Base-by-base conservation (phyloP, 257 asterid species). In the Gentiana dahurica region DNA sequence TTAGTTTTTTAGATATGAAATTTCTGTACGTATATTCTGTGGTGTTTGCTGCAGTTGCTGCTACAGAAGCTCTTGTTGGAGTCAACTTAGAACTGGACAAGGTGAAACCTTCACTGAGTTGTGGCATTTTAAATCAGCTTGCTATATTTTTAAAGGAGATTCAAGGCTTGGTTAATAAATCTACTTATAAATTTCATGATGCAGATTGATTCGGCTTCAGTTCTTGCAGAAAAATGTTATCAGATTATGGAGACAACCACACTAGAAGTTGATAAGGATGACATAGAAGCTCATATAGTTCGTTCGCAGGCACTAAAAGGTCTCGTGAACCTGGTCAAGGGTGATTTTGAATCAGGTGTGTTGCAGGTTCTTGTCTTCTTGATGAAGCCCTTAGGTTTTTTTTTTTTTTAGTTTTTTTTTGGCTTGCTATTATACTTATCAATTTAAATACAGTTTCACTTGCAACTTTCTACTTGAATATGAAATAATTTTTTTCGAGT, bases 61-160 rank as follows among this genome's bases (percentile, higher is more conserved):
- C 94, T 58, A 62, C 81, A 1, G 98, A 91, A 81, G 95, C 98
- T 58, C 63, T 87, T n/a, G 86, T 70, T 36, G 98, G 98, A 57
- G 66, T 87, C 59, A 64, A 79, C 70, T 71, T 91, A 15, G 92
- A 87, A 77, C 63, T 58, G 44, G 76, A 76, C 62, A 72, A 66
- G 67, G 98, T 57, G 77, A 78, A 76, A 76, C 46, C 43, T 7
- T 9, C 51, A 49, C 35, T 55, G 51, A 50, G 13, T 37, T 24
- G 9, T 41, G 46, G 45, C 24, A 15, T 15, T 39, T 39, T 39
- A 32, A 9, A 35, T 54, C 61, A 55, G 8, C 61, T 64, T 60
- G 15, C 54, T 32, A 37, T 33, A 15, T 15, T 34, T 38, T 65
- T 56, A 57, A 24, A 35, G 47, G 11, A 10, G 3, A 41, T 3